Percentiles rank a stretch among this genome's conserved stretches.
Conservation (phyloP, 345 rosid genomes). For the Aquilaria yunnanensis region DNA sequence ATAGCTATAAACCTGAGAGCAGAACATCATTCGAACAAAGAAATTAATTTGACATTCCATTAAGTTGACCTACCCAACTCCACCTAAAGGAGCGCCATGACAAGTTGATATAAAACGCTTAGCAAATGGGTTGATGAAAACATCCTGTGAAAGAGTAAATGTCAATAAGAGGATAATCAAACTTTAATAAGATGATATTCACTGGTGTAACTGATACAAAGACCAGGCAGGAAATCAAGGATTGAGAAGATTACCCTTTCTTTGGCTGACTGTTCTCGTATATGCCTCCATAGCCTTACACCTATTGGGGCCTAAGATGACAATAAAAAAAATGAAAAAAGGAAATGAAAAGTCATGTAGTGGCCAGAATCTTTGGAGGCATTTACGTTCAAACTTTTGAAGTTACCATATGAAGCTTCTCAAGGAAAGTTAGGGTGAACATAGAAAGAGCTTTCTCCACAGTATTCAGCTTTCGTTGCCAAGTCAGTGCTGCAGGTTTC, state of each 20-base stretch:
- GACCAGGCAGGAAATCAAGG: conserved; percentile 6
- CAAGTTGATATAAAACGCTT: conserved; percentile 49
- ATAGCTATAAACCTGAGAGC: too few relatives aligned
- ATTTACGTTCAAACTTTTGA: neutral
- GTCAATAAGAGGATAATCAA: conserved; percentile 3
- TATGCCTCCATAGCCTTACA: conserved; percentile 49
- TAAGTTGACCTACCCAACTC: conserved; percentile 57
- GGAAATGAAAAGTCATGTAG: neutral
- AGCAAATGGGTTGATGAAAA: conserved; percentile 54
- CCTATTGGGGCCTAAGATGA: conserved; percentile 82
- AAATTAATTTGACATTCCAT: neutral
- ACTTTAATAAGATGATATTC: neutral
- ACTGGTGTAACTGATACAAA: neutral
- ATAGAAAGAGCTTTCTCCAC: conserved; percentile 24
- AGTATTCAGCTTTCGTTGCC: conserved; percentile 50
- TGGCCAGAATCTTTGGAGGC: neutral
- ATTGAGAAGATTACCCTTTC: conserved; percentile 45
- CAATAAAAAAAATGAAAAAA: neutral
- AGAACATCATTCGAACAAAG: neutral
- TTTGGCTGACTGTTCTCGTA: conserved; percentile 52
- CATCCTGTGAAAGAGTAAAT: conserved; percentile 33
- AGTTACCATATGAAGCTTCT: conserved; percentile 56
- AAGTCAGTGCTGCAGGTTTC: conserved; percentile 52
- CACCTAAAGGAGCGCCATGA: conserved; percentile 85
- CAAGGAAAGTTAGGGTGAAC: conserved; percentile 44